A percentile compares a stretch with the other conserved stretches of the same genome.
Evolutionary conservation across 495 filamentous ascomycete genomes (phyloP).

Genomic region (Aspergillus mulundensis): DNA sequence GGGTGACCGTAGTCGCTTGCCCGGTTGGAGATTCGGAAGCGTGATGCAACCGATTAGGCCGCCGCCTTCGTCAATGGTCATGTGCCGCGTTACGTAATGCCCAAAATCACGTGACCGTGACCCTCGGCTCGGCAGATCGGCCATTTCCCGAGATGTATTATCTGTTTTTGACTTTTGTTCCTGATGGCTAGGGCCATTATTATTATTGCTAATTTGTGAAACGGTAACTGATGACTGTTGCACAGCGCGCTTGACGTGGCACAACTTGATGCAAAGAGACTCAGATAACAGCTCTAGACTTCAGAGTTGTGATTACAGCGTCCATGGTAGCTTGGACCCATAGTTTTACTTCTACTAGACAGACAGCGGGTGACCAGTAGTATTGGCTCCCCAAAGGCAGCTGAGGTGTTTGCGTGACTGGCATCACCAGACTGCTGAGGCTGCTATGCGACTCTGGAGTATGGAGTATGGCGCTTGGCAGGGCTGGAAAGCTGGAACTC

Average conservation of each 20-base stretch:
- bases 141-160: no score
- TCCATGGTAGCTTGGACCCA: no score
- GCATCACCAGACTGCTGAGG: neutral
- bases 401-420: neutral
- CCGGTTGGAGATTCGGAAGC: no score
- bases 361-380: neutral
- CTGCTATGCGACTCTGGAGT: neutral
- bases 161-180: no score
- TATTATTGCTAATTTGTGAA: no score
- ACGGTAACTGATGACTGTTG: neutral
- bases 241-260: neutral
- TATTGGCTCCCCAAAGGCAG: neutral
- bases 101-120: neutral
- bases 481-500: no score
- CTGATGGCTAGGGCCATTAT: no score
- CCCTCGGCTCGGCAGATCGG: no score
- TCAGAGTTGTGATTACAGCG: neutral
- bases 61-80: slow-evolving; percentile 21
- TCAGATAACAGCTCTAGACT: neutral
- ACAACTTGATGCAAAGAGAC: neutral
- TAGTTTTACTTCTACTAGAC: neutral
- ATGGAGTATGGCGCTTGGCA: no score
- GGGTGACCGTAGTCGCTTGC: neutral
- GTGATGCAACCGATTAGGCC: slow-evolving; percentile 8
- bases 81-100: slow-evolving; percentile 14